Percentiles rank a stretch among this genome's conserved stretches.
Conservation (phyloP, 2,329 filamentous ascomycete species). For the Pyricularia grisea region DNA sequence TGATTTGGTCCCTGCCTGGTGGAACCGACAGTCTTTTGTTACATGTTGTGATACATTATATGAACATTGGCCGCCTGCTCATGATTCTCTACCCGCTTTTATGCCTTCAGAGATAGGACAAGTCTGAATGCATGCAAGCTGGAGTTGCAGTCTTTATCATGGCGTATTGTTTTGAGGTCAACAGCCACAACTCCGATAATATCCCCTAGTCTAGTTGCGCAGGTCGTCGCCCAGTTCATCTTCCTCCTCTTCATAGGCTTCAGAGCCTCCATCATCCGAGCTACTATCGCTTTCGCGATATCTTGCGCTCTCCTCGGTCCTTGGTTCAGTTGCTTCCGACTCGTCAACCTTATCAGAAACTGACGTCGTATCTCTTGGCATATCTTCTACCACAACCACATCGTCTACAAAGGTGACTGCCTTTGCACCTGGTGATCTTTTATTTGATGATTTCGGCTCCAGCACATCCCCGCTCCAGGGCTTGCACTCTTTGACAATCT, state of each 20-base stretch:
- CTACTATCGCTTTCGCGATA: background rate
- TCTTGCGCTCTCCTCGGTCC: background rate
- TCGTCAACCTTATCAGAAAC: conserved; percentile 6
- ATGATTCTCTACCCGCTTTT: background rate
- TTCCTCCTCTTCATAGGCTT: conserved; percentile 21
- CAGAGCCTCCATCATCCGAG: conserved; percentile 14
- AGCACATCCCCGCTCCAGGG: conserved; percentile 90
- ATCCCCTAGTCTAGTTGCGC: conserved; percentile 6
- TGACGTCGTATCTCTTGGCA: conserved; percentile 14
- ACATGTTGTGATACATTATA: background rate
- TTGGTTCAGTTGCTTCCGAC: conserved; percentile 3
- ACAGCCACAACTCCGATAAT: background rate
- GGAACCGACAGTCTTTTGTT: background rate
- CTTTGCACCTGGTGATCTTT: conserved; percentile 26
- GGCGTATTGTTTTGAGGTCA: background rate
- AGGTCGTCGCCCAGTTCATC: conserved; percentile 17
- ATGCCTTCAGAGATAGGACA: too few relatives aligned
- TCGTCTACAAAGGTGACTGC: conserved; percentile 56
- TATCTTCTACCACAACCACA: conserved; percentile 24
- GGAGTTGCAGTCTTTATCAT: background rate
- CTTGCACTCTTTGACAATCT: conserved; percentile 72
- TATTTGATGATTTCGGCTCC: conserved; percentile 28
- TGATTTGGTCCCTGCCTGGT: background rate
- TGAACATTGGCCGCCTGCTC: background rate
- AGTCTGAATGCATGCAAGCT: background rate